Evolutionary conservation across 208 protist species (phyloP), one percentile per base, ranked within the genome.

Genomic region (Leishmania gerbilli): DNA sequence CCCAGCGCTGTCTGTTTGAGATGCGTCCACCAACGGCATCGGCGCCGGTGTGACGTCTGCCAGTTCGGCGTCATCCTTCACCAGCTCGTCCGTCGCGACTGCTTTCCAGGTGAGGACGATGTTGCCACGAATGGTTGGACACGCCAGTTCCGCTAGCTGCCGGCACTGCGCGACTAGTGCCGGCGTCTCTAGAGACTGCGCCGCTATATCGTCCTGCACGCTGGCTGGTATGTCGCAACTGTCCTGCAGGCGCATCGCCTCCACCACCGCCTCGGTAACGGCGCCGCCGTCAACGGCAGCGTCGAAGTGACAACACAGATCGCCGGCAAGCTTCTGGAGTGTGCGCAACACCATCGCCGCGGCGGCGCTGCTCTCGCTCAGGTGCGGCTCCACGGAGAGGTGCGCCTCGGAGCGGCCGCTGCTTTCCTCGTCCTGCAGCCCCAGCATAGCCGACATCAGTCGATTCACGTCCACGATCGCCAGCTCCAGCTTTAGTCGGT

Each of bases 401-500:
- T 74, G 76, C 11, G 79, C 58, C 21, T 81, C 65, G 51, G 58
- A 69, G 37, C 53, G 55, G 7, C 47, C 53, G n/a, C 60, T 45
- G 42, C 47, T 68, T 74, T 79, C 83, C 24, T 83, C 77, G 34
- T 84, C 84, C 53, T 87, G 82, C 31, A 95, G 85, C 24, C 88
- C 81, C 27, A 97, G 84, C 84, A 95, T 87, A 69, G 83, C 79
- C 1, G 92, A 90, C 4, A 97, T 64, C 4, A 95, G 71, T 40
- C 84, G 82, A 58, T 84, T 87, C 4, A 86, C 89, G 62, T 97
- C 91, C 40, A 92, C 87, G 77, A 95, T 92, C 42, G 94, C 94
- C 37, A 95, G 80, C 81, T 97, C 92, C n/a, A 97, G 76, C 74
- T 94, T 88, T 15, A 97, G 84, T 15, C 94, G 90, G 56, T 91